phyloP scores from a whole-genome alignment of 2,329 filamentous ascomycete genomes.

The Biscogniauxia marginata region DNA sequence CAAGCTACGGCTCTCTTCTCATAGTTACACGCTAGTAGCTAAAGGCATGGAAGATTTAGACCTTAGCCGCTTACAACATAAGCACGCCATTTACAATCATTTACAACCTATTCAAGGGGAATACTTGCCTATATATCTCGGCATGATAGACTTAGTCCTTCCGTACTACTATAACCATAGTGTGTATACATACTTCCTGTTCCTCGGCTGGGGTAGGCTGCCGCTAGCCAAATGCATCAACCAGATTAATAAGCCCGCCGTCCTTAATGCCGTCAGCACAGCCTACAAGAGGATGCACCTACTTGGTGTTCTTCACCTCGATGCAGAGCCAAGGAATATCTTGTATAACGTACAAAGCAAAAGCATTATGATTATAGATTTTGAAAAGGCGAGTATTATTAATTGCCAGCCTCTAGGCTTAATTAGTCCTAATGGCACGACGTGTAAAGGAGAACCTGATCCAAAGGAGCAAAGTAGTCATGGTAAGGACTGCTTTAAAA shows the following conservation, averaged over 20 bases:
- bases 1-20: slow-evolving; percentile 35
- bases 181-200: slow-evolving; percentile 33
- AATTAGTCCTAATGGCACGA: slow-evolving; percentile 18
- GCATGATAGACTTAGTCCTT: slow-evolving; percentile 27
- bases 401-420: slow-evolving; percentile 20
- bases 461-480: no score
- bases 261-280: slow-evolving; percentile 9
- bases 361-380: slow-evolving; percentile 34
- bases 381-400: slow-evolving; percentile 29
- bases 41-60: slow-evolving; percentile 36
- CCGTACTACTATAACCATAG: slow-evolving; percentile 33
- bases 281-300: slow-evolving; percentile 12
- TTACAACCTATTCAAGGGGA: slow-evolving; percentile 33
- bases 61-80: slow-evolving; percentile 23
- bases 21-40: slow-evolving; percentile 39
- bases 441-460: no score
- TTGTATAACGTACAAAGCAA: slow-evolving; percentile 26
- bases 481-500: no score
- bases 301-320: slow-evolving; percentile 26
- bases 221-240: slow-evolving; percentile 20
- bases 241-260: slow-evolving; percentile 5
- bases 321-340: slow-evolving; percentile 34
- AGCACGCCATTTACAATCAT: slow-evolving; percentile 33
- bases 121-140: slow-evolving; percentile 36
- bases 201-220: slow-evolving; percentile 34